Evolutionary conservation across 2,329 filamentous ascomycete species (phyloP).

Genomic region (Xylogone sp.): DNA sequence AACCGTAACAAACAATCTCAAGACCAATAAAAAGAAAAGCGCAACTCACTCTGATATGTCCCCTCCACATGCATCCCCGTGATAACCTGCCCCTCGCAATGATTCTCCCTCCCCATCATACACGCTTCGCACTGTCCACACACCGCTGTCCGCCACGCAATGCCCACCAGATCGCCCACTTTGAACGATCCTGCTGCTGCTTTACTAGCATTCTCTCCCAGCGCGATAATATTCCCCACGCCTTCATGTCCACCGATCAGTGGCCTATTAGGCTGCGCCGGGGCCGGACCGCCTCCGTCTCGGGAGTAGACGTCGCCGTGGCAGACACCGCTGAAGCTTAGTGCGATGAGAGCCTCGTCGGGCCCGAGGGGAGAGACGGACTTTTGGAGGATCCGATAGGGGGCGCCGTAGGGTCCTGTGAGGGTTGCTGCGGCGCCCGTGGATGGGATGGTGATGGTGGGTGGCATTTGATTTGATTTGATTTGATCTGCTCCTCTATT

Average conservation of each 20-base stretch:
- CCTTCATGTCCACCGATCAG: conserved; percentile 63
- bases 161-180: conserved; percentile 60
- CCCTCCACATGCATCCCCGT: not conserved
- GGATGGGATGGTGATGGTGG: too few species aligned
- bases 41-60: not conserved
- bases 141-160: conserved; percentile 43
- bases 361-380: not conserved
- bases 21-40: too few species aligned
- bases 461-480: too few species aligned
- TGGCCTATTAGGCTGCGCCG: not conserved
- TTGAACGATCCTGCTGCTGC: conserved; percentile 53
- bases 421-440: not conserved
- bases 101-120: conserved; percentile 7
- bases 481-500: too few species aligned
- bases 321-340: not conserved
- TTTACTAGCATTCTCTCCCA: conserved; percentile 52
- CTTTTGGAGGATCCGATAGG: not conserved
- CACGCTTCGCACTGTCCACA: conserved; percentile 9
- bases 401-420: not conserved
- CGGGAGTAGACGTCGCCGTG: not conserved
- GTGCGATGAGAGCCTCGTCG: not conserved
- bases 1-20: too few species aligned
- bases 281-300: not conserved
- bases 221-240: conserved; percentile 57
- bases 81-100: conserved; percentile 6